phyloP scores from a whole-genome alignment of 2,329 filamentous ascomycete species.

The Colletotrichum sp. region DNA sequence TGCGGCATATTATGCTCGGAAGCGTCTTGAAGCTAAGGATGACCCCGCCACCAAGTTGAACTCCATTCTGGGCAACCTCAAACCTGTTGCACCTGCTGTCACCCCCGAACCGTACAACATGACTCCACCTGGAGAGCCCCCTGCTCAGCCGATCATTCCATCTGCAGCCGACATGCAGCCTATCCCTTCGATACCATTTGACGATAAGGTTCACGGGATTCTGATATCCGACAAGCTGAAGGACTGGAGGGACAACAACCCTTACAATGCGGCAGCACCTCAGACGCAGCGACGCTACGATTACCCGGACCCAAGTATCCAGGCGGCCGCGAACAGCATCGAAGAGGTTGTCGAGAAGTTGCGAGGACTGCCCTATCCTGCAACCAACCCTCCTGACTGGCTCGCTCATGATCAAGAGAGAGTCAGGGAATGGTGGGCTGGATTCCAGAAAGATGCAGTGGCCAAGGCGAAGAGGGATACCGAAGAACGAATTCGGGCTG shows the following conservation, averaged over 20 bases:
- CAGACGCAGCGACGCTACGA: slow-evolving; percentile 34
- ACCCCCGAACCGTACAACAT: slow-evolving; percentile 21
- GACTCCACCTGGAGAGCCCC: slow-evolving; percentile 16
- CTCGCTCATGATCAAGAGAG: slow-evolving; percentile 51
- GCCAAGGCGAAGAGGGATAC: slow-evolving; percentile 43
- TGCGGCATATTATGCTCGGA: slow-evolving; percentile 47
- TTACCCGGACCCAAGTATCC: slow-evolving; percentile 48
- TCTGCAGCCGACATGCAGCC: slow-evolving; percentile 35
- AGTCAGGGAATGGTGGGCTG: slow-evolving; percentile 58
- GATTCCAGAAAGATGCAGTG: slow-evolving; percentile 46
- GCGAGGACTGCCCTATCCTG: slow-evolving; percentile 52
- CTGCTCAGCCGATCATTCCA: slow-evolving; percentile 29
- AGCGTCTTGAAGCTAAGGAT: slow-evolving; percentile 45
- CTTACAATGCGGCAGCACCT: slow-evolving; percentile 36
- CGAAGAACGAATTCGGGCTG: slow-evolving; percentile 39
- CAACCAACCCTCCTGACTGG: slow-evolving; percentile 58
- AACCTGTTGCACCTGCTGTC: slow-evolving; percentile 14
- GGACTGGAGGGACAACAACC: slow-evolving; percentile 47
- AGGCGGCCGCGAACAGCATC: slow-evolving; percentile 46
- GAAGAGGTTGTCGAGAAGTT: slow-evolving; percentile 48
- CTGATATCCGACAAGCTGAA: slow-evolving; percentile 49
- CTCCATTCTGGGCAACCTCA: slow-evolving; percentile 38
- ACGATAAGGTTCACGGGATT: slow-evolving; percentile 46
- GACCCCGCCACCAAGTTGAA: slow-evolving; percentile 42
- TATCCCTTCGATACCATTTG: slow-evolving; percentile 35